A percentile compares a stretch with the other conserved stretches of the same genome.
phyloP scores from a whole-genome alignment of 2,329 filamentous ascomycete genomes.

The Acephala macrosclerotiorum region DNA sequence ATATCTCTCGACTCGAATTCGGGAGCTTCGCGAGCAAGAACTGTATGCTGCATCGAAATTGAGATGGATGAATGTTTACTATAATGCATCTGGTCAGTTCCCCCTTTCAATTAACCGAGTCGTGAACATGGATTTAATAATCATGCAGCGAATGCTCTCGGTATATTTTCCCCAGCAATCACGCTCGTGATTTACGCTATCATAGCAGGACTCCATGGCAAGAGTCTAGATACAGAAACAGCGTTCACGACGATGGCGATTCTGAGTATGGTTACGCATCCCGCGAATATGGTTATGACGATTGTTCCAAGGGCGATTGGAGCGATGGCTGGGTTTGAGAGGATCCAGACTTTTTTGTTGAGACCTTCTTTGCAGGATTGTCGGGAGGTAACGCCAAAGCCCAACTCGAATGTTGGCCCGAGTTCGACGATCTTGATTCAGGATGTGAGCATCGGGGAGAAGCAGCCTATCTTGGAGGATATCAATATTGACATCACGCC shows the following conservation, averaged over 20 bases:
- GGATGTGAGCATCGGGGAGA: slow-evolving; percentile 15
- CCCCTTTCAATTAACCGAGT: too few relatives aligned
- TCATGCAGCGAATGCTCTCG: slow-evolving; percentile 34
- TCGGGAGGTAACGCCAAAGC: slow-evolving; percentile 16
- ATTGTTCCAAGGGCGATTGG: slow-evolving; percentile 30
- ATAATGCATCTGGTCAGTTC: slow-evolving; percentile 49
- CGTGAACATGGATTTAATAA: too few relatives aligned
- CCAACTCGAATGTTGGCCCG: background rate
- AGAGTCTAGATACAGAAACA: slow-evolving; percentile 29
- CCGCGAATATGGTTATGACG: slow-evolving; percentile 37
- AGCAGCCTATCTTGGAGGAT: slow-evolving; percentile 21
- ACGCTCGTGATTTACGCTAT: slow-evolving; percentile 34
- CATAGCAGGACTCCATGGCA: slow-evolving; percentile 26
- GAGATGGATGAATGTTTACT: slow-evolving; percentile 50
- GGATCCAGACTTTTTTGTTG: slow-evolving; percentile 43
- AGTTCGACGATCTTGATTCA: slow-evolving; percentile 18
- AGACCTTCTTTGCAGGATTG: slow-evolving; percentile 16
- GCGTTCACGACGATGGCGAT: slow-evolving; percentile 35
- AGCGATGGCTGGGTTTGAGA: slow-evolving; percentile 32
- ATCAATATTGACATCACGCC: slow-evolving; percentile 26
- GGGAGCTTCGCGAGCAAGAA: slow-evolving; percentile 35
- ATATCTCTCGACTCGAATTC: slow-evolving; percentile 12
- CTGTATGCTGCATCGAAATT: slow-evolving; percentile 44
- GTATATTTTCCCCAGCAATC: slow-evolving; percentile 35
- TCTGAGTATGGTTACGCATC: slow-evolving; percentile 34